Percentiles rank a stretch among this genome's conserved stretches.
Evolutionary conservation across 805 yeast species (phyloP).

Genomic region (Candida koratica): DNA sequence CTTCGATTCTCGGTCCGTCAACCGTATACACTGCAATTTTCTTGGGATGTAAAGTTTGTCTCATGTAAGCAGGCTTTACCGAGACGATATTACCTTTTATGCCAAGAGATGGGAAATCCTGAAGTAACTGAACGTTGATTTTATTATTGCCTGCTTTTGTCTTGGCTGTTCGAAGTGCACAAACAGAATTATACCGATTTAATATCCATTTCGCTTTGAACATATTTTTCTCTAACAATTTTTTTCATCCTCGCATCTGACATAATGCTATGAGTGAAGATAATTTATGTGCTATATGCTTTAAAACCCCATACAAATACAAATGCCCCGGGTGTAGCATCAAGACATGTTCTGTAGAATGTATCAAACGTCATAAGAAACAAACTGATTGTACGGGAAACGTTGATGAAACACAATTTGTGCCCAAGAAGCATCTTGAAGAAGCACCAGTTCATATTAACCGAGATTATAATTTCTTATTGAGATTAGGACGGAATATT

Average conservation of each 20-base stretch:
- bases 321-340: conserved; percentile 75
- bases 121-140: conserved; percentile 64
- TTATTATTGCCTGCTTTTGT: conserved; percentile 3
- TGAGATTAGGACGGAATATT: conserved; percentile 55
- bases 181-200: neutral
- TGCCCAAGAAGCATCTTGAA: conserved; percentile 44
- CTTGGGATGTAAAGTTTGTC: conserved; percentile 64
- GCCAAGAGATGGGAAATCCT: conserved; percentile 63
- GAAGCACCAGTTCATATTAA: conserved; percentile 50
- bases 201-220: neutral
- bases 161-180: neutral
- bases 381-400: conserved; percentile 62
- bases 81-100: conserved; percentile 65
- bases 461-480: conserved; percentile 77
- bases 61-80: conserved; percentile 79
- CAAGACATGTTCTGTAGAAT: conserved; percentile 64
- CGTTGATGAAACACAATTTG: conserved; percentile 57
- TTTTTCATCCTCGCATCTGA: neutral
- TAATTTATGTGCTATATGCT: conserved; percentile 32
- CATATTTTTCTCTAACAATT: conserved; percentile 6
- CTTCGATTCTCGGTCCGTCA: conserved; percentile 38
- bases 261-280: conserved; percentile 7
- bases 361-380: conserved; percentile 68
- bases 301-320: conserved; percentile 49
- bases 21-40: conserved; percentile 72